These are phyloP conservation scores for Phialemoniopsis sp. DNA, from an alignment of 2,329 filamentous ascomycete species.

Conservation along the genomic window DNA sequence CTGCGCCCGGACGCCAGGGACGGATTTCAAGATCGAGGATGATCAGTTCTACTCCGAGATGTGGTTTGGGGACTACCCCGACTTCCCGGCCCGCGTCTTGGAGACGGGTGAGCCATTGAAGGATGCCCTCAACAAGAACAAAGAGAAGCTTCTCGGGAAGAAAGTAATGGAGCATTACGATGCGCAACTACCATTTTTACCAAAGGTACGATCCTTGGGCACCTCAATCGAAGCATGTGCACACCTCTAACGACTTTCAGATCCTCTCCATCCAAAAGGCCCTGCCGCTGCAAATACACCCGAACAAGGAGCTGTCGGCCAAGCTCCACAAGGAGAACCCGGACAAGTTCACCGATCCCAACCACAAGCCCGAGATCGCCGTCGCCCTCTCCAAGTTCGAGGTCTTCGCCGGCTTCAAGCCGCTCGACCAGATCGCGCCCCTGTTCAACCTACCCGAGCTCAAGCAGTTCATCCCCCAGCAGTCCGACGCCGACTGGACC, in stretches of 20 bases:
- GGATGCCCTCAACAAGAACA: slow-evolving; percentile 58
- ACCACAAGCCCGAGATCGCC: slow-evolving; percentile 80
- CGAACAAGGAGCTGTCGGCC: slow-evolving; percentile 62
- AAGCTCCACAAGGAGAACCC: slow-evolving; percentile 63
- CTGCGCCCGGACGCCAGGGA: slow-evolving; percentile 61
- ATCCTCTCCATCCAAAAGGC: slow-evolving; percentile 73
- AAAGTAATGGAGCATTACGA: slow-evolving; percentile 58
- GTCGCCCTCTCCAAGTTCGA: slow-evolving; percentile 69
- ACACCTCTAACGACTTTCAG: slow-evolving; percentile 19
- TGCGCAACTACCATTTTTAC: slow-evolving; percentile 65
- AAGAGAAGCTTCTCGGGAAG: slow-evolving; percentile 60
- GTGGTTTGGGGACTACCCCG: slow-evolving; percentile 77
- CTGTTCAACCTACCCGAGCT: slow-evolving; percentile 55
- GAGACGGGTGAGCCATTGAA: slow-evolving; percentile 60
- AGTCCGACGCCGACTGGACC: slow-evolving; percentile 35
- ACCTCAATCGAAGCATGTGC: neutral
- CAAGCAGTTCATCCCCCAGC: slow-evolving; percentile 43
- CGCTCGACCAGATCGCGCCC: slow-evolving; percentile 52
- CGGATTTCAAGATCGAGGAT: slow-evolving; percentile 60
- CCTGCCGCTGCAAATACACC: slow-evolving; percentile 71
- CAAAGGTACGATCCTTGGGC: slow-evolving; percentile 45
- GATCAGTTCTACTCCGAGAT: slow-evolving; percentile 59
- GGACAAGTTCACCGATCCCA: slow-evolving; percentile 63
- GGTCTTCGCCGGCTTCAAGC: slow-evolving; percentile 73
- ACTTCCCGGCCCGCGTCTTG: slow-evolving; percentile 61